Base-by-base conservation (phyloP, 495 filamentous ascomycete species). In the Sphaerosporella brunnea region DNA sequence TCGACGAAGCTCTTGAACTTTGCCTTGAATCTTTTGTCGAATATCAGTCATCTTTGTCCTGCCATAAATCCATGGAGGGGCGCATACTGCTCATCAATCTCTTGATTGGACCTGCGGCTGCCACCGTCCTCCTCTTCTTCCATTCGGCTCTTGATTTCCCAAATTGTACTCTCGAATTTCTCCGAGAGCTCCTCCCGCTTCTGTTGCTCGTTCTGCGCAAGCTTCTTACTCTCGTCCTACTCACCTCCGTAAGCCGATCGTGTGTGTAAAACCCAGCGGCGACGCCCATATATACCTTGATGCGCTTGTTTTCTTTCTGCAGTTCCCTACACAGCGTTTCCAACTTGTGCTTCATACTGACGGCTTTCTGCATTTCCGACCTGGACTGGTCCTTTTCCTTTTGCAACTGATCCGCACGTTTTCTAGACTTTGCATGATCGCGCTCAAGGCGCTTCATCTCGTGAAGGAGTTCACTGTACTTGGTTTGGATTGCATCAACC, bases 361-460 rank as follows among this genome's bases (percentile, higher is more conserved):
- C 74, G 18, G 82, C 86, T 63, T 90, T 92, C 63, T 73, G 87
- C 44, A 93, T 70, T 62, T 97, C 90, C 30, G 78, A 79, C 52
- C 82, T 77, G 16, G 77, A 75, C 51, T 82, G 78, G 63, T 97
- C 90, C 62, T 92, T 92, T 53, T 97, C 90, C 63, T 96, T 96
- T 65, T 97, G 90, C 48, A 96, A 62, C 56, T 85, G 81, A 64
- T 97, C 90, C 13, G 80, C 84, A 7, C 85, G 79, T 65, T 95
- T 97, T 67, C 93, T 93, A 58, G 85, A 86, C 66, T 93, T 96
- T 34, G 80, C 70, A 57, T 93, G 83, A 46, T 96, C 90, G 23
- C 87, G 80, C 61, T 96, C 88, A 49, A 92, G 72, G 43, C 84
- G 77, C 58, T 93, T 93, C 84, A 97, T 92, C 48, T 93, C 84